Evolutionary conservation across 2,329 filamentous ascomycete genomes (phyloP).

Genomic region (Xylaria polymorpha): DNA sequence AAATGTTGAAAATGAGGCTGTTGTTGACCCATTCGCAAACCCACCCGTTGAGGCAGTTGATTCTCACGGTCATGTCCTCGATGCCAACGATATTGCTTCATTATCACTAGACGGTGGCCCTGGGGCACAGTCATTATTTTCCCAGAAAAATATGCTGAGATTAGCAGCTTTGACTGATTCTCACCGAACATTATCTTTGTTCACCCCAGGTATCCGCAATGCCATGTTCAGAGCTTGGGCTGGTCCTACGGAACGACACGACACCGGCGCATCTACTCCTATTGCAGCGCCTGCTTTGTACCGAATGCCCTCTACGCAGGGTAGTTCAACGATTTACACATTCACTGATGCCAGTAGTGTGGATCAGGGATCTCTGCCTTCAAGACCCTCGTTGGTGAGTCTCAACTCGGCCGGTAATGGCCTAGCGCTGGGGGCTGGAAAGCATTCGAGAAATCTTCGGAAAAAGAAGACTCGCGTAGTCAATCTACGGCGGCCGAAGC

Average conservation of each 20-base stretch:
- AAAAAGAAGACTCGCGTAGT: constrained; percentile 89
- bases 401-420: constrained; percentile 70
- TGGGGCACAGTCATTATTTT: constrained; percentile 90
- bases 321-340: constrained; percentile 72
- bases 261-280: constrained; percentile 63
- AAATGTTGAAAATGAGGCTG: constrained; percentile 64
- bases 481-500: constrained; percentile 76
- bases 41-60: constrained; percentile 86
- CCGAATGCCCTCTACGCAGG: constrained; percentile 72
- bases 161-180: constrained; percentile 87
- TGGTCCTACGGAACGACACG: constrained; percentile 76
- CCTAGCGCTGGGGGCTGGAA: constrained; percentile 70
- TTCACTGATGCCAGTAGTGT: constrained; percentile 78
- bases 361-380: constrained; percentile 70
- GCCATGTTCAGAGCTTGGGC: constrained; percentile 95
- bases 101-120: constrained; percentile 82
- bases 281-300: constrained; percentile 65
- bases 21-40: constrained; percentile 83
- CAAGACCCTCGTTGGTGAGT: constrained; percentile 74
- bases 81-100: constrained; percentile 78
- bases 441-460: constrained; percentile 69
- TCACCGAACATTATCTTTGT: constrained; percentile 88
- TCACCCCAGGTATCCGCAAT: constrained; percentile 90
- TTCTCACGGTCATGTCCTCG: constrained; percentile 79
- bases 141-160: constrained; percentile 90